Conservation (phyloP, 257 asterid genomes). For the Lycium ferocissimum region DNA sequence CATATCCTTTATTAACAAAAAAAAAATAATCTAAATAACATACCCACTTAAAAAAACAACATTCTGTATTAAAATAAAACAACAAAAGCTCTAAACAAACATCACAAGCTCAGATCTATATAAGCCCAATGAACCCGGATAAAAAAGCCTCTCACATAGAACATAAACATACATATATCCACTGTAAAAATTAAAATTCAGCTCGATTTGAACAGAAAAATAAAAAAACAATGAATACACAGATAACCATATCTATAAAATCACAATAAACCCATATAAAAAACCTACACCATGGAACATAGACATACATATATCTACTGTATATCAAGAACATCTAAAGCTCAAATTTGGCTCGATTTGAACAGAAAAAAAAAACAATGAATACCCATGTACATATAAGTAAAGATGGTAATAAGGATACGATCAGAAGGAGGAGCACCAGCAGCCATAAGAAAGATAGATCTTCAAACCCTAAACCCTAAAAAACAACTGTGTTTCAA, state of each 20-base stretch:
- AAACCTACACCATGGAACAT: background rate
- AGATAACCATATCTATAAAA: background rate
- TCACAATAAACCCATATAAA: background rate
- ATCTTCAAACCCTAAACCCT: conserved; percentile 3
- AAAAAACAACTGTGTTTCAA: conserved; percentile 33
- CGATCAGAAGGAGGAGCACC: conserved; percentile 65
- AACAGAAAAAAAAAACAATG: background rate
- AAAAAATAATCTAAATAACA: background rate
- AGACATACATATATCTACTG: background rate
- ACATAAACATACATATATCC: background rate
- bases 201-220: background rate
- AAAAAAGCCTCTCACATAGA: background rate
- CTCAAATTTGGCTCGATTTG: background rate
- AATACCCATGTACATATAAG: background rate
- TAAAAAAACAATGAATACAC: background rate
- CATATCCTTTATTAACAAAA: background rate
- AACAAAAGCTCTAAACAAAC: background rate
- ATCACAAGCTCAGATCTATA: conserved; percentile 43
- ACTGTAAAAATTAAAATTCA: background rate
- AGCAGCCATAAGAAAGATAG: conserved; percentile 54
- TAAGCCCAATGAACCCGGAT: background rate
- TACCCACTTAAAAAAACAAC: background rate
- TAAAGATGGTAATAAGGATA: conserved; percentile 48
- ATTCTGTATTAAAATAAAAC: background rate
- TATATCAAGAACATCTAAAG: background rate